Evolutionary conservation across 768 basidiomycete species (phyloP), one percentile per base, ranked within the genome.

Genomic region (Lactifluus hygrophoroides): DNA sequence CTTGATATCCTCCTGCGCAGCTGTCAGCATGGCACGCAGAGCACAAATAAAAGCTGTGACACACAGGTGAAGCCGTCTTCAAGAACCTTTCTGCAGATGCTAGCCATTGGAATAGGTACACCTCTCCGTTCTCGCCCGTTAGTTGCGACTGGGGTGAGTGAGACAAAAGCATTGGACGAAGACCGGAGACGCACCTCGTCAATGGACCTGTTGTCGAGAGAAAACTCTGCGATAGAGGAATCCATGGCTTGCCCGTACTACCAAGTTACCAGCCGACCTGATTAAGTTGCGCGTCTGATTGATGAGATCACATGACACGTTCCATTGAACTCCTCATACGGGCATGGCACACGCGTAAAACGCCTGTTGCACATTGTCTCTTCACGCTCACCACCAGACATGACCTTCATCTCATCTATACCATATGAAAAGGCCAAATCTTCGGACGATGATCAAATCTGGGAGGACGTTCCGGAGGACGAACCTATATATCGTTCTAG

Each of bases 31-130:
- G 14, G 30, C 16, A 54, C 44, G 48, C 16, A 23, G 13, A 21
- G 44, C 27, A 16, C 17, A 42, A 42, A 17, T 11, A 9, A 58
- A 13, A 38, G 27, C 43, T 19, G 35, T 25, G 43, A 73, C 88
- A 52, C 66, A 91, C 90, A 28, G 77, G 66, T 1, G 77, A 65
- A 16, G 77, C 73, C 1, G 75, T 71, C 25, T 72, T 74, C 19
- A 90, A 69, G 25, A 75, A 76, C 67, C 78, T 80, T 69, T 91
- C 85, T 2, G 80, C 78, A 10, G 76, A 73, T 7, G 83, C 80
- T 10, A 94, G 77, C 88, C 90, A 95, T 66, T 88, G 86, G 66
- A 94, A 88, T 16, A 94, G 70, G 66, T 90, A 88, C 51, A 93
- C 78, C 62, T 91, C 89, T 14, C 84, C 87, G 70, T 85, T 85